phyloP scores from a whole-genome alignment of 345 rosid species.

The Camelina sativa region DNA sequence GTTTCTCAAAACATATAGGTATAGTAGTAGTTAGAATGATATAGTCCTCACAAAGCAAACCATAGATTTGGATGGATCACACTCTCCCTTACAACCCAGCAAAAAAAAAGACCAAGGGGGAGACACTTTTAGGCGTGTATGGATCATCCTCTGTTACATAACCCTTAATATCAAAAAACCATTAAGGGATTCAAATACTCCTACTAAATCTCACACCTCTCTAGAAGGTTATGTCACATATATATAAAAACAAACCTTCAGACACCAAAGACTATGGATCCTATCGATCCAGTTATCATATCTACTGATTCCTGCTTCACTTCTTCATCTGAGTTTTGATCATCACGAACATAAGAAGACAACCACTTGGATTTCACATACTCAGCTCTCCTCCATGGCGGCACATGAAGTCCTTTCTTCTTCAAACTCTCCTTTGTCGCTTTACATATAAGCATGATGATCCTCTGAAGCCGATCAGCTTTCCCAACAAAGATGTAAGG shows the following conservation, averaged over 20 bases:
- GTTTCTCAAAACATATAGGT: too few relatives aligned
- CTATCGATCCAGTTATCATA: conserved; percentile 24
- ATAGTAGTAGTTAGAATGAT: neutral
- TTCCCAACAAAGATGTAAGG: conserved; percentile 80
- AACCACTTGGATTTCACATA: conserved; percentile 90
- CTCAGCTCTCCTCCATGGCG: conserved; percentile 91
- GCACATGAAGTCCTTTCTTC: conserved; percentile 86
- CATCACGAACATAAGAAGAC: conserved; percentile 53
- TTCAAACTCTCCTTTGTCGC: conserved; percentile 81
- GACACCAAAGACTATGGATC: conserved; percentile 32
- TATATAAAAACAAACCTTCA: conserved; percentile 16
- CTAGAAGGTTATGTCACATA: conserved; percentile 15
- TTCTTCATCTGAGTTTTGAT: conserved; percentile 12
- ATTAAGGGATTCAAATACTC: conserved; percentile 34
- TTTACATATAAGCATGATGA: conserved; percentile 63
- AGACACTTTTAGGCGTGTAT: conserved; percentile 2
- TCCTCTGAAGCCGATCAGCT: conserved; percentile 69
- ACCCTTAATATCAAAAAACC: conserved; percentile 42
- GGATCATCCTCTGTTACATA: conserved; percentile 31
- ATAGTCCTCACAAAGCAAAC: neutral
- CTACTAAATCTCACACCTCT: conserved; percentile 26
- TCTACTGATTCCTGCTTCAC: conserved; percentile 26
- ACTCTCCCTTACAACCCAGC: conserved; percentile 37
- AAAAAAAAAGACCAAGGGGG: conserved; percentile 32
- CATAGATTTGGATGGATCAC: conserved; percentile 31